phyloP scores from a whole-genome alignment of 805 yeast genomes.

The Candida fluviatilis region DNA sequence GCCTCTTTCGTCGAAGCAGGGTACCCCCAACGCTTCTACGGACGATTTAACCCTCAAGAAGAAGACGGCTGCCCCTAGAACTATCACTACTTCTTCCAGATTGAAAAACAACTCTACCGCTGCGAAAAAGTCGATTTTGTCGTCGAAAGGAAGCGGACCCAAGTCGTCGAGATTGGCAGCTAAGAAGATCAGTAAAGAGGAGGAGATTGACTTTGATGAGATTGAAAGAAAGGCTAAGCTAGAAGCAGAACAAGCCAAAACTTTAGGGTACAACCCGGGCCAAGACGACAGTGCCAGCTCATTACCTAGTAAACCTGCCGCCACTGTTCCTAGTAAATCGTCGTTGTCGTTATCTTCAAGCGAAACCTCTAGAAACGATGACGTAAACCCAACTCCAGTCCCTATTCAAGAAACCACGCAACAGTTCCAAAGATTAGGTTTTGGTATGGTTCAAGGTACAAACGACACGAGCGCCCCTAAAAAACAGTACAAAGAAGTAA shows the following conservation, averaged over 20 bases:
- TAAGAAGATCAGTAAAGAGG: slow-evolving; percentile 46
- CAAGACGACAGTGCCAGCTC: slow-evolving; percentile 5
- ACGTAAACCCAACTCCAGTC: slow-evolving; percentile 9
- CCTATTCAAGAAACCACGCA: slow-evolving; percentile 54
- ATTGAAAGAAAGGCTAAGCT: slow-evolving; percentile 73
- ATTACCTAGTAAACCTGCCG: not conserved
- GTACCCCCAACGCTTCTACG: slow-evolving; percentile 39
- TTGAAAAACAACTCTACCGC: slow-evolving; percentile 13
- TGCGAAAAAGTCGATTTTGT: slow-evolving; percentile 35
- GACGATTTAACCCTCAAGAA: slow-evolving; percentile 31
- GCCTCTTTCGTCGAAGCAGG: slow-evolving; percentile 43
- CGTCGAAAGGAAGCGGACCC: slow-evolving; percentile 50
- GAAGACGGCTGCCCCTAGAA: slow-evolving; percentile 18
- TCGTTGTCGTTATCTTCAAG: slow-evolving; percentile 9
- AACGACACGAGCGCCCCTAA: slow-evolving; percentile 32
- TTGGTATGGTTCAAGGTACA: slow-evolving; percentile 77
- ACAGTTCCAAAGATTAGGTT: slow-evolving; percentile 77
- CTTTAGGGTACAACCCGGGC: slow-evolving; percentile 48
- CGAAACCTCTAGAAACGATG: not conserved
- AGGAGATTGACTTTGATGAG: slow-evolving; percentile 54
- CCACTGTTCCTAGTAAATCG: slow-evolving; percentile 12
- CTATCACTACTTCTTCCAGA: slow-evolving; percentile 15
- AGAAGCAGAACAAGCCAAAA: slow-evolving; percentile 69
- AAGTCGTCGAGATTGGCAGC: slow-evolving; percentile 55
- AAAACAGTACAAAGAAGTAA: slow-evolving; percentile 48